Base-by-base conservation (phyloP, 1,139 yeast species). In the Saccharomyces hybrid region DNA sequence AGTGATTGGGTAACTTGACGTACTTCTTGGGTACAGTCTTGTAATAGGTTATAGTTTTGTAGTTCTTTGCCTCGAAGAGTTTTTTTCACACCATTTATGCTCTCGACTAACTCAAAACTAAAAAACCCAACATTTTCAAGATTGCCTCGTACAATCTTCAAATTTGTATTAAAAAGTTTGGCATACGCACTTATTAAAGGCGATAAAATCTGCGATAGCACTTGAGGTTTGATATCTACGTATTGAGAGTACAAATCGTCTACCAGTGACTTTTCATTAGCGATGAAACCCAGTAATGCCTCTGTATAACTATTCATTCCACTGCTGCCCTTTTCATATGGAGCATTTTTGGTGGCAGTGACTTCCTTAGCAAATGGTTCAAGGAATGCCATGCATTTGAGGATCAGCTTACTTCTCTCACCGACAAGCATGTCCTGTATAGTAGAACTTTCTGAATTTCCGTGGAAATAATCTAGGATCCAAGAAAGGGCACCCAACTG, bases 241-340 rank as follows among this genome's bases (percentile, higher is more conserved):
- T 65, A 68, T 51, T 70, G 70, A 1, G 68, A 53, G 54, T 69
- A 73, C 13, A 75, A 59, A 58, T 78, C 78, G 54, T 75, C 67
- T 1, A 80, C 60, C 14, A 81, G 66, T 5, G 75, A 74, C 48
- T 70, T 63, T 58, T 82, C 85, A 34, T 76, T 76, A n/a, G 75
- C 73, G 49, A 84, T 68, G 49, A 78, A 75, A 6, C 77, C 76
- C 42, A 76, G 66, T 11, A 84, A 65, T 1, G 84, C 84, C 38
- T 76, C 79, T 7, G 81, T 77, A 64, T 82, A 86, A 47, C 72
- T 70, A 38, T 73, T 73, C 48, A 87, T 78, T 5, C 88, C 86
- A 64, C 80, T 82, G 49, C 80, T 74, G 2, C 87, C 87, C 62
- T 77, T 80, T 61, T 84, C 88, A 64, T 83, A 77, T 0, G 77